Conservation (phyloP, 116 monocot genomes). For the Trichopus zeylanicus region DNA sequence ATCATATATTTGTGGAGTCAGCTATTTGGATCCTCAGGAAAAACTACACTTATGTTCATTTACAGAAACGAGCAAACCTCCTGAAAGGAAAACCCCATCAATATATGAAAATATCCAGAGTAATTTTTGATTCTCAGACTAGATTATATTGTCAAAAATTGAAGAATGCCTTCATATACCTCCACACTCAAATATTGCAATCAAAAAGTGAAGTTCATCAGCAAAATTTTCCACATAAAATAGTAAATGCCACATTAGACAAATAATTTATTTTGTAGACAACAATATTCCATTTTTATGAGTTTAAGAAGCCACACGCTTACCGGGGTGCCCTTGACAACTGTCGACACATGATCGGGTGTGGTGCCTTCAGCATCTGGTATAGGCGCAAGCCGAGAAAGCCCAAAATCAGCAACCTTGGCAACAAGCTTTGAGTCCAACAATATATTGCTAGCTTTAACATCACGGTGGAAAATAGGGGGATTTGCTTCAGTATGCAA, state of each 20-base stretch:
- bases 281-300: background rate
- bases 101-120: no score
- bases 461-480: constrained; percentile 67
- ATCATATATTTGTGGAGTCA: no score
- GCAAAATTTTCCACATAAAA: background rate
- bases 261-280: background rate
- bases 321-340: constrained; percentile 75
- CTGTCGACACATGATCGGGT: constrained; percentile 60
- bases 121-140: background rate
- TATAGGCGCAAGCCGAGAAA: constrained; percentile 60
- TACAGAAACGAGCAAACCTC: no score
- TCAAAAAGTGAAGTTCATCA: no score
- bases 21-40: no score
- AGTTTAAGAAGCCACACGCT: constrained; percentile 4
- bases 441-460: constrained; percentile 70
- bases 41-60: no score
- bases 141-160: background rate
- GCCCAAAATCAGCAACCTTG: constrained; percentile 78
- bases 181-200: background rate
- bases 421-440: constrained; percentile 53
- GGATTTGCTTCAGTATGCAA: constrained; percentile 73
- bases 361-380: constrained; percentile 35
- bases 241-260: background rate
- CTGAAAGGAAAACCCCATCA: no score
- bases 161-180: background rate